phyloP scores from a whole-genome alignment of 768 basidiomycete genomes.

The Auriscalpium orientale region DNA sequence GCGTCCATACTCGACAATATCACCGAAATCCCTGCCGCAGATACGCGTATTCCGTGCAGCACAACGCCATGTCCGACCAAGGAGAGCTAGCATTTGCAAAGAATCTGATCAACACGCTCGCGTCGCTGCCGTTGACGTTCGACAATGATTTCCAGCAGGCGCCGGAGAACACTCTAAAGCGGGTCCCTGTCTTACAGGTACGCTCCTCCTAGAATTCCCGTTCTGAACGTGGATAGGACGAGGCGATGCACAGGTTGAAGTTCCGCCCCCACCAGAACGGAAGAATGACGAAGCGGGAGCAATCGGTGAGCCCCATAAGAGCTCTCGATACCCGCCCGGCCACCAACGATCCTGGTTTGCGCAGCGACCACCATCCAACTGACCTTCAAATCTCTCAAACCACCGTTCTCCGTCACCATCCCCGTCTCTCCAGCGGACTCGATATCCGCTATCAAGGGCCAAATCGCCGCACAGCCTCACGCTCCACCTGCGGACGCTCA shows the following conservation, averaged over 20 bases:
- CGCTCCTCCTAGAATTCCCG: conserved; percentile 15
- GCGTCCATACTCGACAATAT: too few species aligned
- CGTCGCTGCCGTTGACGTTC: conserved; percentile 60
- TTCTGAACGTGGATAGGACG: background rate
- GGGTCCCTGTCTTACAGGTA: conserved; percentile 64
- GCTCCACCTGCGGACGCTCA: conserved; percentile 79
- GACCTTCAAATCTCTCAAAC: conserved; percentile 90
- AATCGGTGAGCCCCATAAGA: conserved; percentile 20
- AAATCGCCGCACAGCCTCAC: conserved; percentile 54
- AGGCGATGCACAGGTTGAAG: conserved; percentile 36
- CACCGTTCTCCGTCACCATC: conserved; percentile 67
- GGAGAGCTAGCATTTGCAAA: conserved; percentile 58
- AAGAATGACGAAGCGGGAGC: conserved; percentile 29
- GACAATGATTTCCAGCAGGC: conserved; percentile 73
- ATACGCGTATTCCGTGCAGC: conserved; percentile 6
- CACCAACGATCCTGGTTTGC: background rate
- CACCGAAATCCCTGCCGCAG: background rate
- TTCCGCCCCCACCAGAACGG: conserved; percentile 54
- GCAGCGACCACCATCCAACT: conserved; percentile 45
- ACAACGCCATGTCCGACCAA: conserved; percentile 33
- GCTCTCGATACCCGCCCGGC: background rate
- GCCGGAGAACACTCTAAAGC: conserved; percentile 55
- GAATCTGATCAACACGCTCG: conserved; percentile 55
- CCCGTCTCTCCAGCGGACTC: conserved; percentile 75
- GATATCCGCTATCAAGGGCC: conserved; percentile 70